A percentile compares a stretch with the other conserved stretches of the same genome.
phyloP scores from a whole-genome alignment of 257 asterid genomes.

The Datura wrightii region DNA sequence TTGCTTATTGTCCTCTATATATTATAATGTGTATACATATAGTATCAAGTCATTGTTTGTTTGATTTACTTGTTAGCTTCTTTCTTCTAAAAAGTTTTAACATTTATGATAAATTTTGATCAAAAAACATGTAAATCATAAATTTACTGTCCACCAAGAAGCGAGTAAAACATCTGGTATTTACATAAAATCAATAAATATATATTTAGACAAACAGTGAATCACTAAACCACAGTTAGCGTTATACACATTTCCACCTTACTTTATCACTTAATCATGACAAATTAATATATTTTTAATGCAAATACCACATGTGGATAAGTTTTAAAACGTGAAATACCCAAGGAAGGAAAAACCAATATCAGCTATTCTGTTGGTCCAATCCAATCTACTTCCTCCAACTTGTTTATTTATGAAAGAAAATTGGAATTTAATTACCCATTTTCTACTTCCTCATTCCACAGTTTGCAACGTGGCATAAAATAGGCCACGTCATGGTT shows the following conservation, averaged over 20 bases:
- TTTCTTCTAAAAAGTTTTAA: too few relatives aligned
- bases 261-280: not conserved
- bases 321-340: not conserved
- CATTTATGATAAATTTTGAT: conserved; percentile 34
- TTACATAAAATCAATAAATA: not conserved
- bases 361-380: conserved; percentile 25
- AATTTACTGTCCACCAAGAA: conserved; percentile 28
- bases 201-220: too few relatives aligned
- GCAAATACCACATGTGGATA: too few relatives aligned
- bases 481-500: conserved; percentile 39
- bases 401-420: conserved; percentile 36
- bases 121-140: conserved; percentile 13
- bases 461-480: conserved; percentile 44
- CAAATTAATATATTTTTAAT: not conserved
- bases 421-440: conserved; percentile 28
- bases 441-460: conserved; percentile 26
- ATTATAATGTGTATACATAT: too few relatives aligned
- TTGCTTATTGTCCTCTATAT: not conserved
- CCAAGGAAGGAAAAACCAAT: conserved; percentile 45
- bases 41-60: too few relatives aligned
- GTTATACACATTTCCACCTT: not conserved
- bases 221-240: not conserved
- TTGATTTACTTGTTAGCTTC: not conserved
- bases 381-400: conserved; percentile 46
- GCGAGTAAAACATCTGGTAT: too few relatives aligned